Percentiles rank a stretch among this genome's conserved stretches.
phyloP scores from a whole-genome alignment of 2,329 filamentous ascomycete species.

The Cladosporium sp. region DNA sequence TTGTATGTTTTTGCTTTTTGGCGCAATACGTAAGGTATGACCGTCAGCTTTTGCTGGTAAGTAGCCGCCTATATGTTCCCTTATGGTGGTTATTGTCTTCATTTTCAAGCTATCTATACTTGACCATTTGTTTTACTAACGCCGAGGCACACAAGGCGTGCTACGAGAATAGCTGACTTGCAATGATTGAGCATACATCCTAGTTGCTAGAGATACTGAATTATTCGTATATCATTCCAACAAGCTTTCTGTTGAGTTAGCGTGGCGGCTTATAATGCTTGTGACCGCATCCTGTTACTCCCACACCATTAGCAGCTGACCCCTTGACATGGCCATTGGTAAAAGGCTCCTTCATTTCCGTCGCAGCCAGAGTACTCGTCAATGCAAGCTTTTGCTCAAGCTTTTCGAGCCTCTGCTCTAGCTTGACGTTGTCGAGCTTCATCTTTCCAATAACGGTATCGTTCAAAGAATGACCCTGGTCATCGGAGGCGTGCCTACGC shows the following conservation, averaged over 20 bases:
- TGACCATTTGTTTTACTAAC: no score
- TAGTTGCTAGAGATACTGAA: background rate
- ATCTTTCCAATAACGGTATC: background rate
- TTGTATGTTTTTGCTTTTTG: background rate
- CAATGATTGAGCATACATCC: no score
- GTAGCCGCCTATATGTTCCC: no score
- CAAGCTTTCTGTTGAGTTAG: constrained; percentile 7
- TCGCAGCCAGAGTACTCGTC: background rate
- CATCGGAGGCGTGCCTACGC: background rate
- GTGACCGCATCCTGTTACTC: background rate
- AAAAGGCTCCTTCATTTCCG: no score
- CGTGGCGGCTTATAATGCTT: constrained; percentile 17
- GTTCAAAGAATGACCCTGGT: background rate
- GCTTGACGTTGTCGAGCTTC: constrained; percentile 2
- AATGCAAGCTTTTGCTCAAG: constrained; percentile 4
- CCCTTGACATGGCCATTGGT: background rate
- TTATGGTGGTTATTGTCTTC: no score
- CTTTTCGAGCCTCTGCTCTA: constrained; percentile 2
- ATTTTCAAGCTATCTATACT: no score
- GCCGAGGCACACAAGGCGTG: no score
- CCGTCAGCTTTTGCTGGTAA: no score
- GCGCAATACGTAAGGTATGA: no score
- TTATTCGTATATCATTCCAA: constrained; percentile 8
- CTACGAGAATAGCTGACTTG: no score
- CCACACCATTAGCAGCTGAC: background rate